These are phyloP conservation scores for Myriosclerotinia duriaeana DNA, from an alignment of 2,329 filamentous ascomycete genomes.

Conservation along the genomic window DNA sequence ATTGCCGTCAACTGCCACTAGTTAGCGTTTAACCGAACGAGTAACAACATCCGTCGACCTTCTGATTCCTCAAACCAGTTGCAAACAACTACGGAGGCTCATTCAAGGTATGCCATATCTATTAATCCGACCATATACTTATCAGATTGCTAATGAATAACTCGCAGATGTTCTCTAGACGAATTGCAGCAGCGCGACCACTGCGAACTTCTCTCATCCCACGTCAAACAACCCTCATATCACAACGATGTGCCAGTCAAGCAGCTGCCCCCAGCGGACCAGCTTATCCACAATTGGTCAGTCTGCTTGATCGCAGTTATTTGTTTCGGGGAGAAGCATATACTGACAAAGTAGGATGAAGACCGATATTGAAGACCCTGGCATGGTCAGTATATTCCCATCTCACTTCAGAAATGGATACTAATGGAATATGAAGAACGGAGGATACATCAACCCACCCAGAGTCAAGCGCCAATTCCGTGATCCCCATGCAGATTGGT, in stretches of 20 bases:
- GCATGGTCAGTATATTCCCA: slow-evolving; percentile 53
- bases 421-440: slow-evolving; percentile 58
- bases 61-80: slow-evolving; percentile 13
- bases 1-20: slow-evolving; percentile 28
- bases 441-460: slow-evolving; percentile 78
- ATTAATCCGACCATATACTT: too few relatives aligned
- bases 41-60: slow-evolving; percentile 21
- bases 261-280: slow-evolving; percentile 27
- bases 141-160: slow-evolving; percentile 15
- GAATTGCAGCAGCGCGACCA: slow-evolving; percentile 54
- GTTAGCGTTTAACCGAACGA: slow-evolving; percentile 31
- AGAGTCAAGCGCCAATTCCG: slow-evolving; percentile 84
- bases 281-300: slow-evolving; percentile 38
- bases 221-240: slow-evolving; percentile 53
- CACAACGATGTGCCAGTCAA: slow-evolving; percentile 48
- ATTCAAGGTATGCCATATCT: slow-evolving; percentile 18
- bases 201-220: slow-evolving; percentile 48
- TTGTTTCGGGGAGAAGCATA: not conserved
- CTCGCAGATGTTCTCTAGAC: slow-evolving; percentile 59
- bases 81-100: slow-evolving; percentile 9
- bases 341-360: slow-evolving; percentile 33
- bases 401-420: slow-evolving; percentile 11
- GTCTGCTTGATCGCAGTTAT: slow-evolving; percentile 24
- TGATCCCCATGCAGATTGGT: slow-evolving; percentile 91
- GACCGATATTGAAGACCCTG: slow-evolving; percentile 62